These are phyloP conservation scores for Simplicillium sp. DNA, from an alignment of 2,329 filamentous ascomycete species.

Conservation along the genomic window DNA sequence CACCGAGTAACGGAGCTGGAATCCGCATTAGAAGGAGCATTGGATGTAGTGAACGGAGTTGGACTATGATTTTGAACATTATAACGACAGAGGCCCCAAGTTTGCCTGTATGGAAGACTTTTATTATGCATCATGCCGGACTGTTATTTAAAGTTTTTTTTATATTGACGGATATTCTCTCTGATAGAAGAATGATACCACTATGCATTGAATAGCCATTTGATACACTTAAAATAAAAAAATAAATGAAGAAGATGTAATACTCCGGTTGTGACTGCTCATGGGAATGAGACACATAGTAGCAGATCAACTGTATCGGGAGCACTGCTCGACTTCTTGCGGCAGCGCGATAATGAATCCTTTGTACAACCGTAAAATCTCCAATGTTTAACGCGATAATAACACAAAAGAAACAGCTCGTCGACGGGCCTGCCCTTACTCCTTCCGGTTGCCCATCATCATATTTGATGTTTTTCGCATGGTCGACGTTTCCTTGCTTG, in stretches of 20 bases:
- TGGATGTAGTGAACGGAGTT: conserved; percentile 50
- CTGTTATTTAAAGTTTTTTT: not conserved
- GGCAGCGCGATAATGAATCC: too few species aligned
- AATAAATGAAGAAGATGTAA: conserved; percentile 1
- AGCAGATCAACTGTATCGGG: too few species aligned
- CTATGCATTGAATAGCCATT: conserved; percentile 1
- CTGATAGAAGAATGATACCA: not conserved
- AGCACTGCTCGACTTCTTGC: too few species aligned
- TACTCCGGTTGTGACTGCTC: not conserved
- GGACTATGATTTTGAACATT: conserved; percentile 23
- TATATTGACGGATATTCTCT: not conserved
- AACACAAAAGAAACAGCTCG: too few species aligned
- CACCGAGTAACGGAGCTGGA: conserved; percentile 49
- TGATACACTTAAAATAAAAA: conserved; percentile 3
- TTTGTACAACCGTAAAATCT: conserved; percentile 1
- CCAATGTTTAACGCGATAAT: not conserved
- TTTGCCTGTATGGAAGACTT: conserved; percentile 2
- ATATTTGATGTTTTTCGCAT: not conserved
- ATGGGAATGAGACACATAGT: not conserved
- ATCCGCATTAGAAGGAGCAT: conserved; percentile 48
- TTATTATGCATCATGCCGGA: not conserved
- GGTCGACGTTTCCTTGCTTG: not conserved
- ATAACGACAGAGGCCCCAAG: not conserved
- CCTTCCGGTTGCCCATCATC: too few species aligned
- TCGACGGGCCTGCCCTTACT: too few species aligned